phyloP scores from a whole-genome alignment of 441 rosid genomes.

The Rhodomyrtus psidioides region DNA sequence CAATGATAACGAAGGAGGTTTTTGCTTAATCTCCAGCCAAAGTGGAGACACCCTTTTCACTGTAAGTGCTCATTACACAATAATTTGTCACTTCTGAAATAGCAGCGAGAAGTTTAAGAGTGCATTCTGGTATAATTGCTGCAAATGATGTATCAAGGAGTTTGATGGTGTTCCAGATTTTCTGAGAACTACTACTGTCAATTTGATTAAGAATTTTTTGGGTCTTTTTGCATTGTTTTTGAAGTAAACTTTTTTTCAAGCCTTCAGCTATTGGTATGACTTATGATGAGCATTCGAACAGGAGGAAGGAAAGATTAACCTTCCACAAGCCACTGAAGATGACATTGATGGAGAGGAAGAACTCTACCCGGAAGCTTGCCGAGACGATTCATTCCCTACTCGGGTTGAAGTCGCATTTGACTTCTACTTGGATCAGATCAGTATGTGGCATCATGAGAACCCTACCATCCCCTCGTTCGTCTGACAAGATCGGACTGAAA shows the following conservation, averaged over 20 bases:
- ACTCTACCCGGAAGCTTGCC: constrained; percentile 30
- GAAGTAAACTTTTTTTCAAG: background rate
- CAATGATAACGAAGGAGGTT: background rate
- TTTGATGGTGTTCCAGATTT: background rate
- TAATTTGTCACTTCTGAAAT: background rate
- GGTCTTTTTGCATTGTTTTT: background rate
- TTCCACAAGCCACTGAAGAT: background rate
- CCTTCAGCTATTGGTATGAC: background rate
- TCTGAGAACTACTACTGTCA: background rate
- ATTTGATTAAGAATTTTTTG: background rate
- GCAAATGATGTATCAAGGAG: background rate
- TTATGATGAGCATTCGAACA: background rate
- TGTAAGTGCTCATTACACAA: background rate
- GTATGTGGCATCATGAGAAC: constrained; percentile 41
- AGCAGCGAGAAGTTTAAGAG: background rate
- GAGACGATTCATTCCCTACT: constrained; percentile 61
- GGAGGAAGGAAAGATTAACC: background rate
- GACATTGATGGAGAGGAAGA: constrained; percentile 23
- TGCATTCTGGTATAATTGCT: background rate
- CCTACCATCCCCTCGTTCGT: constrained; percentile 17
- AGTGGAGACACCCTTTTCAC: background rate
- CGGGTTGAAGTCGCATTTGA: constrained; percentile 51
- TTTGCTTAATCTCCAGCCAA: background rate
- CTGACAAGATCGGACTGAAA: background rate
- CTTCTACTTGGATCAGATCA: constrained; percentile 53